Evolutionary conservation across 495 filamentous ascomycete species (phyloP).

Genomic region (Talaromyces nanjingensis): DNA sequence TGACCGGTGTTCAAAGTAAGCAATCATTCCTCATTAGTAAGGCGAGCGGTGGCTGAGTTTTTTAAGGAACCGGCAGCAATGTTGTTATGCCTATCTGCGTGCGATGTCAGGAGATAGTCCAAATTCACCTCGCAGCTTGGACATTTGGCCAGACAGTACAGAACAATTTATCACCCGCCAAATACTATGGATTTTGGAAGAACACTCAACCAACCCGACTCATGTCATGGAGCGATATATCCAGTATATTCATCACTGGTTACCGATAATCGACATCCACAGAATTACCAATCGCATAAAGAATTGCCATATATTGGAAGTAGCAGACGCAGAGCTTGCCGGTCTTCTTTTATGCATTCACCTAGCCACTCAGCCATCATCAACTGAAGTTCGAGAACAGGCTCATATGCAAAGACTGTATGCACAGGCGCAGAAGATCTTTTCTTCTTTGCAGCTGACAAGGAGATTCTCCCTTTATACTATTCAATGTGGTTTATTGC

Average conservation of each 20-base stretch:
- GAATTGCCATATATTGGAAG: not conserved
- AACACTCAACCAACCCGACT: not conserved
- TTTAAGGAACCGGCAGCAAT: not conserved
- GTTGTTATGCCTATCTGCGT: not conserved
- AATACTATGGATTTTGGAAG: not conserved
- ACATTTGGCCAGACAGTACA: not conserved
- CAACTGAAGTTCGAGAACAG: not conserved
- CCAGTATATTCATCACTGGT: not conserved
- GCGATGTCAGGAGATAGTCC: not conserved
- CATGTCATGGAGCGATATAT: not conserved
- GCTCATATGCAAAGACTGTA: not conserved
- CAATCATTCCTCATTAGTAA: not conserved
- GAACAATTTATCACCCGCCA: not conserved
- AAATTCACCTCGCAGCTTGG: not conserved
- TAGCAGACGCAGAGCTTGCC: not conserved
- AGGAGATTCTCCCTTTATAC: not conserved
- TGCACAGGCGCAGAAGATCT: not conserved
- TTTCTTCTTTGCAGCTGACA: not conserved
- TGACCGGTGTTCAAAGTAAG: constrained; percentile 1
- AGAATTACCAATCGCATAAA: not conserved
- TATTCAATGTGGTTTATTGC: constrained; percentile 3
- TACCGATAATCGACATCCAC: not conserved
- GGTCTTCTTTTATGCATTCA: not conserved
- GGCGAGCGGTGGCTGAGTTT: not conserved
- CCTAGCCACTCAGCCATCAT: not conserved